Evolutionary conservation across 2,329 filamentous ascomycete genomes (phyloP).

Genomic region (Coniochaeta sp.): DNA sequence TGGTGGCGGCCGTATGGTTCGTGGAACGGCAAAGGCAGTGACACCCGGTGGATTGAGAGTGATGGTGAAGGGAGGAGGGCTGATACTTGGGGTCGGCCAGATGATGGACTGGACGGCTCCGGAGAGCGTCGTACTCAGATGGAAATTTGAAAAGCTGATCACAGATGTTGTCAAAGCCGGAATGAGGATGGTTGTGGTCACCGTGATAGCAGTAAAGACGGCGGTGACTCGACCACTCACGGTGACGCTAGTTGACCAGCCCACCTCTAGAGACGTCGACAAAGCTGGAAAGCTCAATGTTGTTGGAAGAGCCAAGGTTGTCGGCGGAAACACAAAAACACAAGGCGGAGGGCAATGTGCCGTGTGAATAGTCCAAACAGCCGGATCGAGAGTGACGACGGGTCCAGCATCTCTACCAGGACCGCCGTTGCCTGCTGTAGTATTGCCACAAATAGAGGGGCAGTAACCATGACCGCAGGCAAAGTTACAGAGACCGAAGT

Average conservation of each 20-base stretch:
- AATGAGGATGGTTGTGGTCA: not conserved
- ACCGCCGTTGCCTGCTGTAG: not conserved
- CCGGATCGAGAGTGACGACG: constrained; percentile 2
- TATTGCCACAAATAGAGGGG: not conserved
- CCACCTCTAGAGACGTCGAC: not conserved
- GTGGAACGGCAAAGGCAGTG: not conserved
- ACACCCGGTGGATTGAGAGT: not conserved
- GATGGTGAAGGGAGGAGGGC: not conserved
- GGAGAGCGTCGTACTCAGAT: not conserved
- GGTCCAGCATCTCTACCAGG: not conserved
- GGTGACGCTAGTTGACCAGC: not conserved
- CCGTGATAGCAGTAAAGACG: not conserved
- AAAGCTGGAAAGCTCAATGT: constrained; percentile 8
- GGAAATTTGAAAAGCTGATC: not conserved
- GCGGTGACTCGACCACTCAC: not conserved
- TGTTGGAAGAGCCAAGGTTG: not conserved
- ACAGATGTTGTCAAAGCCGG: not conserved
- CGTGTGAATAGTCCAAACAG: constrained; percentile 2
- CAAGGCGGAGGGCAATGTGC: constrained; percentile 2
- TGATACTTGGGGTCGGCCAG: not conserved
- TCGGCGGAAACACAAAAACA: constrained; percentile 3
- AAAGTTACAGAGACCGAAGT: not conserved
- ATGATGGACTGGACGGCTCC: not conserved
- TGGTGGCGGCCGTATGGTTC: not conserved
- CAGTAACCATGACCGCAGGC: not conserved